These are phyloP conservation scores for Pseudisothecium myosuroides DNA, from an alignment of 225 moss, liverwort and hornwort genomes.

Conservation along the genomic window DNA sequence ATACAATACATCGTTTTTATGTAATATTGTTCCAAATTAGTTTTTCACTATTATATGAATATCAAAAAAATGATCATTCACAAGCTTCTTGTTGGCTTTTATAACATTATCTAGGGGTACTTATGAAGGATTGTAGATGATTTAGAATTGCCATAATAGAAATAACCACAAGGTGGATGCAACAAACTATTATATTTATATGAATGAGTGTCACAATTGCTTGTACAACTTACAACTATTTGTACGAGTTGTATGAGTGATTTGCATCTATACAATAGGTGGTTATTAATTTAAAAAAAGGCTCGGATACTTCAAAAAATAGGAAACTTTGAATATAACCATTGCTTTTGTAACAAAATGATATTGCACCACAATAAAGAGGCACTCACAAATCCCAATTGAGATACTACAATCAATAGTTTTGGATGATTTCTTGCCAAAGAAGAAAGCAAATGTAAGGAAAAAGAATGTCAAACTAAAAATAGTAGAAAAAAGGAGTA, in stretches of 20 bases:
- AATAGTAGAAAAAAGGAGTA: not conserved
- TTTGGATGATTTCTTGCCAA: fast-evolving
- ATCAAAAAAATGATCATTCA: not conserved
- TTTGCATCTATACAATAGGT: not conserved
- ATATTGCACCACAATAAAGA: not conserved
- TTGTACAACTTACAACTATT: not conserved
- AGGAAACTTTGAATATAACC: not conserved
- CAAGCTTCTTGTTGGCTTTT: not conserved
- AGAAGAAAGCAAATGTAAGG: not conserved
- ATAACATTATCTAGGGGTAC: not conserved
- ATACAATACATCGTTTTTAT: not conserved
- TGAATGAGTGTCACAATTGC: not conserved
- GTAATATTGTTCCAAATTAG: not conserved
- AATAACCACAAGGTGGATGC: not conserved
- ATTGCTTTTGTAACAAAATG: not conserved
- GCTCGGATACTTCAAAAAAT: not conserved
- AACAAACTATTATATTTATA: not conserved
- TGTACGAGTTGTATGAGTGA: not conserved
- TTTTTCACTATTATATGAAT: not conserved
- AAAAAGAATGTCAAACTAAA: not conserved
- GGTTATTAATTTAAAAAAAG: no score
- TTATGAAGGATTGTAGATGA: not conserved
- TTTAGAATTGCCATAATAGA: not conserved
- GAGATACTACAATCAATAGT: not conserved
- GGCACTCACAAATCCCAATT: not conserved